Evolutionary conservation across 805 yeast genomes (phyloP), one percentile per base, ranked within the genome.

Genomic region (Wickerhamiella azymoides): DNA sequence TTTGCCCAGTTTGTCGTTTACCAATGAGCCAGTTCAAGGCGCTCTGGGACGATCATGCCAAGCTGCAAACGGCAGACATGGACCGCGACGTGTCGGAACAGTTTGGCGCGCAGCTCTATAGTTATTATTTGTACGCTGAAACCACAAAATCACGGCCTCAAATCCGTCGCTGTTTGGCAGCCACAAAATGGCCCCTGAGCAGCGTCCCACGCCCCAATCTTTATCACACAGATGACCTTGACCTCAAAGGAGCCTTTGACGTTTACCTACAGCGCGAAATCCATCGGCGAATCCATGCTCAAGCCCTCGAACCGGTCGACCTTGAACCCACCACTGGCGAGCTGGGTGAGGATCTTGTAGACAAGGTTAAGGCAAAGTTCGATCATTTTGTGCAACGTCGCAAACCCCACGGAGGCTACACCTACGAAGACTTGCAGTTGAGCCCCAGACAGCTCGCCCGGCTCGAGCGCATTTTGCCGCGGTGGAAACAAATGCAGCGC

Each of bases 1-100:
- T 86, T 89, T 55, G 61, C 75, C 36, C 97, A 88, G 64, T 88
- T 88, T 64, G 86, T 85, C 71, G 54, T 78, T 26, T 89, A 88
- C 63, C 49, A 38, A n/a, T 30, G 33, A 30, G n/a, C 33, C 14
- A 13, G 14, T 11, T n/a, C n/a, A n/a, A n/a, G n/a, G n/a, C n/a
- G n/a, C n/a, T n/a, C n/a, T n/a, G n/a, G 24, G 24, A 7, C 14
- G 33, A 30, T 3, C 16, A 11, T 3, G 28, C 28, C 13, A 11
- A 54, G 14, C 21, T 18, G 36, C 30, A 14, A n/a, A 2, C 16
- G 14, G 8, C 14, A 13, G 33, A 30, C 8, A 7, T 6, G n/a
- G 35, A 37, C 25, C 28, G 39, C 10, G 25, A 13, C 7, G n/a
- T 21, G 11, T 10, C 18, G 11, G 25, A 18, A 5, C 21, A 47